Conservation (phyloP, 2,329 filamentous ascomycete genomes). For the Fusarium citri region DNA sequence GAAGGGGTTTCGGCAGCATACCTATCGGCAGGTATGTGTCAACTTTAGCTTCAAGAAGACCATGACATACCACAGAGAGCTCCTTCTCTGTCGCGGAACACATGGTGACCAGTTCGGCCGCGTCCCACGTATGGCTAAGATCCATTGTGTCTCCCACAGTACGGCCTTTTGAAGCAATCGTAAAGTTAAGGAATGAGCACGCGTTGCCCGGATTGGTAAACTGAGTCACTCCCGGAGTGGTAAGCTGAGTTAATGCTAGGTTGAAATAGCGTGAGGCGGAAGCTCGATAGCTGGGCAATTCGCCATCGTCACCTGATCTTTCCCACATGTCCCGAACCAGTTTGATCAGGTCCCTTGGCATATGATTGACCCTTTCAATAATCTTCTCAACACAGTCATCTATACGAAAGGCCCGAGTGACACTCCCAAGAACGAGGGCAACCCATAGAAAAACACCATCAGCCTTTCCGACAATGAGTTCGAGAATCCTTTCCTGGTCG, state of each 20-base stretch:
- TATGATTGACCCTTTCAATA: background rate
- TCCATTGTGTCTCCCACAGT: background rate
- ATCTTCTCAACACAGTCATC: background rate
- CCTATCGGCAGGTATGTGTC: too few species aligned
- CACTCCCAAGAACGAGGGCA: background rate
- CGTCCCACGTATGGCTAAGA: accelerated
- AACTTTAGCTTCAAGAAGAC: background rate
- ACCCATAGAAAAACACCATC: background rate
- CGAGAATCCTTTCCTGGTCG: accelerated
- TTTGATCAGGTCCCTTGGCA: background rate
- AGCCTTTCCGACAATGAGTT: background rate
- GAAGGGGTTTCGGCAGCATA: background rate
- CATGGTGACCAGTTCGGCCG: accelerated
- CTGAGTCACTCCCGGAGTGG: too few species aligned
- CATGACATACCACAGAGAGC: background rate
- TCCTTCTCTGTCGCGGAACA: background rate
- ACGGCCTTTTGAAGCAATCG: accelerated
- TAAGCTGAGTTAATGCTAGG: too few species aligned
- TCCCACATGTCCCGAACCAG: background rate
- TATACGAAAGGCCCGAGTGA: accelerated
- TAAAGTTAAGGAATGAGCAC: too few species aligned
- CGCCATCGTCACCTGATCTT: background rate
- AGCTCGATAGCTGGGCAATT: background rate
- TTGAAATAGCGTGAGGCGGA: background rate
- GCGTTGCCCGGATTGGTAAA: too few species aligned